Evolutionary conservation across 306 rosid species (phyloP).

Genomic region (Malus orientalis): DNA sequence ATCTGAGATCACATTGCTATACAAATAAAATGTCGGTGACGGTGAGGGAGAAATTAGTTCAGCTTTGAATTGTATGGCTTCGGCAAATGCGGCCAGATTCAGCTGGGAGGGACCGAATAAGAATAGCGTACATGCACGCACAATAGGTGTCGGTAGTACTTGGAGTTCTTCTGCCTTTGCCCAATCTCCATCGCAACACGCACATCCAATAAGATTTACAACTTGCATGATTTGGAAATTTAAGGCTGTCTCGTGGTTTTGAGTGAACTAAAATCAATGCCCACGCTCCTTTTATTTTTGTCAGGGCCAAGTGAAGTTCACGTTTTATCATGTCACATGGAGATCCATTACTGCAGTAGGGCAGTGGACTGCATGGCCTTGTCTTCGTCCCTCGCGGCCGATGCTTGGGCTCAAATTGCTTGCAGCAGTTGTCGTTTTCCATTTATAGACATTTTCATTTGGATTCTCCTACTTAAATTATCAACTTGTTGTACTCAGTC

Average conservation of each 20-base stretch:
- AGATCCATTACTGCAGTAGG: too few relatives aligned
- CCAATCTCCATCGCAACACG: not conserved
- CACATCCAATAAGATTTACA: not conserved
- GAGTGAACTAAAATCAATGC: not conserved
- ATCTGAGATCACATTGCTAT: too few relatives aligned
- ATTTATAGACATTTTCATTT: too few relatives aligned
- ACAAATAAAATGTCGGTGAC: not conserved
- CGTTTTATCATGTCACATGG: not conserved
- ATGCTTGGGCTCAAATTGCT: too few relatives aligned
- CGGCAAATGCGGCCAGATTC: not conserved
- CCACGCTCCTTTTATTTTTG: not conserved
- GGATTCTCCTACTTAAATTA: too few relatives aligned
- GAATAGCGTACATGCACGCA: not conserved
- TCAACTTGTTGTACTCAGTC: too few relatives aligned
- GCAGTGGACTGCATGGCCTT: too few relatives aligned
- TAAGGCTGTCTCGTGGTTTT: not conserved
- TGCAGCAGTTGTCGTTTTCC: too few relatives aligned
- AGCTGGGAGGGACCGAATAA: not conserved
- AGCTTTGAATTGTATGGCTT: not conserved
- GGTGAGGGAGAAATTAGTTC: not conserved
- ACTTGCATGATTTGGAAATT: not conserved
- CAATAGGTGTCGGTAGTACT: not conserved
- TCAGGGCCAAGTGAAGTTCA: not conserved
- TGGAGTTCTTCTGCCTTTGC: not conserved
- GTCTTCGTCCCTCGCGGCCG: too few relatives aligned